Evolutionary conservation across 768 basidiomycete genomes (phyloP), one percentile per base, ranked within the genome.

Genomic region (Tubosaeta sp.): DNA sequence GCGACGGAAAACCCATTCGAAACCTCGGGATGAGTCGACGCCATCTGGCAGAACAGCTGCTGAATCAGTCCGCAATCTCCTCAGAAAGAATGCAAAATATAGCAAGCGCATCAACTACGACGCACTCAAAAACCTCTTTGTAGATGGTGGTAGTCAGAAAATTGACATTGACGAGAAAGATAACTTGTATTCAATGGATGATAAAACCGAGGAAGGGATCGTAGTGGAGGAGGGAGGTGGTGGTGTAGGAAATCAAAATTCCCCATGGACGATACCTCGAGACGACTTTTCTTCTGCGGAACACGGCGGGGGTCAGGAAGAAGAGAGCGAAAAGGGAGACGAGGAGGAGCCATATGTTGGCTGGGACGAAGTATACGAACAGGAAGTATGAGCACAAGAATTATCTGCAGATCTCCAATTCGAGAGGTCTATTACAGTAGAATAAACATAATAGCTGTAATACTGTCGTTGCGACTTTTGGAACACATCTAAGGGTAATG

Each of bases 81-180:
- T 93, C 60, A 86, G 88, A 74, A 91, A 91, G 72, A 92, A 88
- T 57, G 79, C 84, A 22, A 88, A 84, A 63, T 93, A 94, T 70
- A 92, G 89, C 71, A 91, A 91, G 64, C 83, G 91, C 47, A 95
- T 95, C 71, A 97, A 97, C 67, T 97, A 95, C 66, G 87, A 90
- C 59, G 91, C 90, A 1, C 80, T 95, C 48, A 86, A 88, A 59
- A 81, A 82, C 51, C 77, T 95, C 11, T 91, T 95, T 65, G 73
- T 79, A 27, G 81, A 82, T 13, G 61, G 70, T 43, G 49, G 46
- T 27, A 42, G 54, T 41, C 53, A 58, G 16, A 34, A 50, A 45
- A 52, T 64, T 34, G 57, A 60, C 25, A 45, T 63, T 7, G 81
- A 77, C 52, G 77, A 74, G 38, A 74, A 75, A 55, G 74, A 72